Base-by-base conservation (phyloP, 805 yeast species). In the Cyberlindnera mycetangii region DNA sequence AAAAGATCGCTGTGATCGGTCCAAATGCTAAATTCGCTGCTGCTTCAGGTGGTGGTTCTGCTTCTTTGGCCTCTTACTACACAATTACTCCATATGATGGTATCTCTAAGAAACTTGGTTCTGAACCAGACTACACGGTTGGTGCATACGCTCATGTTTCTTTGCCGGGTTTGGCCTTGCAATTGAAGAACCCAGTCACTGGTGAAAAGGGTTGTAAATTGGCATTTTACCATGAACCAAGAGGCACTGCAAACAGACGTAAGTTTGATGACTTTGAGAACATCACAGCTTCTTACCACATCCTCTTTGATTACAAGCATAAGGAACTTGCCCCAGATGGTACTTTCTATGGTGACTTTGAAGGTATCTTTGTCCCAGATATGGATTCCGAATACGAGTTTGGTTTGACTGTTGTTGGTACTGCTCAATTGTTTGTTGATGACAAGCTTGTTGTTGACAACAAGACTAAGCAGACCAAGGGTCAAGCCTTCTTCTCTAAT, bases 11-110 rank as follows among this genome's bases (percentile, higher is more conserved):
- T 1, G 71, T 81, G 17, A 76, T 81, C 54, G 86, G 86, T 5
- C 83, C 83, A 21, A 76, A 75, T 50, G 83, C 78, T 27, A 76
- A 72, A 51, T 24, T 22, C 19, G 64, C 77, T 9, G 71, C 73
- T 37, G 71, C 68, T 45, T 72, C 77, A 19, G 84, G 85, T 48
- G 85, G 85, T 48, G 85, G 85, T 10, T 78, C 83, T 19, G 82
- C 84, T 39, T 67, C 79, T 11, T 60, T 76, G 54, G 58, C 57
- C 18, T 68, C 78, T 7, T 70, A 74, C 54, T 74, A 76, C 56
- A 63, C 67, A n/a, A 66, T 73, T 7, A 65, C 78, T 14, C 79
- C 80, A 3, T 73, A 58, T 32, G 78, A 75, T 15, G 78, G 74
- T 21, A 70, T 78, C 45, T 33, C 60, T 7, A 47, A 58, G 25